Conservation (phyloP, 352 stramenopile species). For the Globisporangium alternatum region DNA sequence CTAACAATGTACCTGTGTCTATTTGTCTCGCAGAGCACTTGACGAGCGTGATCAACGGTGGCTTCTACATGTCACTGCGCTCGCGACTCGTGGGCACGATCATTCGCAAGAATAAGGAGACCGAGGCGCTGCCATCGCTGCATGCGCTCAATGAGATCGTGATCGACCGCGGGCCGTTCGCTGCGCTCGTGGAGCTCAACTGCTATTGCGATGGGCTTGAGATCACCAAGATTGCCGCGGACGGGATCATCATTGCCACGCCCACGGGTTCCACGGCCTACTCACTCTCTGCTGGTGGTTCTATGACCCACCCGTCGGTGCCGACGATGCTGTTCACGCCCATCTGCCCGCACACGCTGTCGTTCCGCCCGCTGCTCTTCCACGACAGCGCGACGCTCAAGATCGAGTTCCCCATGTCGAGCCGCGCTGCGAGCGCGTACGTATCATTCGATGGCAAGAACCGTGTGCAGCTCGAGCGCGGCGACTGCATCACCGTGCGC, state of each 20-base stretch:
- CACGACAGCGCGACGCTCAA: constrained; percentile 89
- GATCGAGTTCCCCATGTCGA: constrained; percentile 85
- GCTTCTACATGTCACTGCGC: constrained; percentile 82
- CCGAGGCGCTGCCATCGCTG: constrained; percentile 55
- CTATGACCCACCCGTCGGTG: constrained; percentile 97
- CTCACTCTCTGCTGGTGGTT: constrained; percentile 95
- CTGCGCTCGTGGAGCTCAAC: constrained; percentile 93
- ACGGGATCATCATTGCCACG: constrained; percentile 99
- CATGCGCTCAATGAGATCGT: constrained; percentile 99
- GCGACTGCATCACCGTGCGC: constrained; percentile 83
- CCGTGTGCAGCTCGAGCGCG: constrained; percentile 80
- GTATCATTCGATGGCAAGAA: constrained; percentile 93
- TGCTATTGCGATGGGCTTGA: constrained; percentile 96
- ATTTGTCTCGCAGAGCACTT: constrained; percentile 49
- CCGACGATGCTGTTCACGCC: constrained; percentile 97
- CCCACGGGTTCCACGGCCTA: constrained; percentile 98
- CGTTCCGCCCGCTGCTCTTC: constrained; percentile 90
- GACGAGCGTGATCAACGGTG: constrained; percentile 69
- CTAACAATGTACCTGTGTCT: neutral
- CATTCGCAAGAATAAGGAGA: constrained; percentile 53
- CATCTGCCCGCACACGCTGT: constrained; percentile 98
- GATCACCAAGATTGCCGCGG: constrained; percentile 93
- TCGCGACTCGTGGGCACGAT: constrained; percentile 75
- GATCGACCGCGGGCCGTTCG: constrained; percentile 92
- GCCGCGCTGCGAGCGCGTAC: constrained; percentile 67